A percentile compares a stretch with the other conserved stretches of the same genome.
Conservation (phyloP, 139 green algal species). For the Volvox reticuliferus region DNA sequence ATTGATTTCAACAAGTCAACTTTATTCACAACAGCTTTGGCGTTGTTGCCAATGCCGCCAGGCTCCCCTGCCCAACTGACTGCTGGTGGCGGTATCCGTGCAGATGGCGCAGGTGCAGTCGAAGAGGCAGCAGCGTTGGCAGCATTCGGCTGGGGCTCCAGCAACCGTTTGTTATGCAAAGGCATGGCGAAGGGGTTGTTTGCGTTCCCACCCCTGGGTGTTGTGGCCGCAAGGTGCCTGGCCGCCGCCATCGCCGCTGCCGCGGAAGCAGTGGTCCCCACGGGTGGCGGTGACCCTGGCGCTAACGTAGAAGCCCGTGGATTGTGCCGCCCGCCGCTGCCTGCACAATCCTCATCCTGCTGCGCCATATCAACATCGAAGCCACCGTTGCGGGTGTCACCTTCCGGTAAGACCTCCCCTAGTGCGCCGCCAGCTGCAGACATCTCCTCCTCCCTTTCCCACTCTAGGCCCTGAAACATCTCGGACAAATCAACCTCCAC, state of each 20-base stretch:
- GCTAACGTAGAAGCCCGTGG: background rate
- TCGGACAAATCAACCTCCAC: background rate
- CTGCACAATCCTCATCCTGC: background rate
- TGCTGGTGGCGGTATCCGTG: too few species aligned
- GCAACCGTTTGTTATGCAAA: background rate
- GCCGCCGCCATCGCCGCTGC: background rate
- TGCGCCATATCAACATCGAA: background rate
- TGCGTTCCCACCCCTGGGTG: background rate
- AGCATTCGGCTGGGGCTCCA: background rate
- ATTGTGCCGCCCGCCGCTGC: background rate
- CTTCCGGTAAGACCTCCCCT: background rate
- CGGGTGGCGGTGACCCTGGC: background rate
- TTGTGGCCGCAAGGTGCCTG: background rate
- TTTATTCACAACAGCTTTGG: background rate
- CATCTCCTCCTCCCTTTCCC: background rate
- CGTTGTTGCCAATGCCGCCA: background rate
- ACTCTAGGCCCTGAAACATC: background rate
- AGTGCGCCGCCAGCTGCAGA: background rate
- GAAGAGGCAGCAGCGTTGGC: background rate
- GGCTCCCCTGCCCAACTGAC: too few species aligned
- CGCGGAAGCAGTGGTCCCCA: background rate
- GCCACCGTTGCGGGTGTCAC: background rate
- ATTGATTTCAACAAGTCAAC: background rate
- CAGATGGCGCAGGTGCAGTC: background rate
- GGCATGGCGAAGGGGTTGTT: conserved; percentile 34